These are phyloP conservation scores for Capniomyces stellatus DNA, from an alignment of 371 early-diverging fungal species.

Conservation along the genomic window DNA sequence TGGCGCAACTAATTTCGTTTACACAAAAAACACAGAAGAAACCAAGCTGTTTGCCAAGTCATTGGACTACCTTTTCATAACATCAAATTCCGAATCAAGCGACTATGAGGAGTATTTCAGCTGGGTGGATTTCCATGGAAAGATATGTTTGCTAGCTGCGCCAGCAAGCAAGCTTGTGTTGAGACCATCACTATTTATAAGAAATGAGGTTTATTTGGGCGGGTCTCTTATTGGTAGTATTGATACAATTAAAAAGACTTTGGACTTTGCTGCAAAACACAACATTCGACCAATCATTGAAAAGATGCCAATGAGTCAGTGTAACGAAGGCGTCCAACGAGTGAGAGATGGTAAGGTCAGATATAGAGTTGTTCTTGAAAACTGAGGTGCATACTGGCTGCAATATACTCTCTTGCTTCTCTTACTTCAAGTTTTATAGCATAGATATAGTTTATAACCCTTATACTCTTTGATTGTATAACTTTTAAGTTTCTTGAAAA, in stretches of 20 bases:
- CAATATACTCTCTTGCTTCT: no score
- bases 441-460: no score
- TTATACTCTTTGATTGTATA: no score
- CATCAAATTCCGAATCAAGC: constrained; percentile 30
- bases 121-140: constrained; percentile 21
- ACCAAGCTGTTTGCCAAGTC: constrained; percentile 7
- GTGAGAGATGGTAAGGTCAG: constrained; percentile 42
- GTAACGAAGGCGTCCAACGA: constrained; percentile 38
- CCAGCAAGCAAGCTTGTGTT: constrained; percentile 38
- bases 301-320: constrained; percentile 34
- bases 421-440: no score
- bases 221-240: constrained; percentile 55
- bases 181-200: constrained; percentile 25
- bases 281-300: constrained; percentile 48
- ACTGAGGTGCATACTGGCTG: background rate
- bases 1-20: constrained; percentile 37
- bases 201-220: constrained; percentile 29
- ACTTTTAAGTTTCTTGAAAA: no score
- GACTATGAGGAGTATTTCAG: constrained; percentile 29
- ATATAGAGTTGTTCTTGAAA: constrained; percentile 41
- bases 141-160: constrained; percentile 36
- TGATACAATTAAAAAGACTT: constrained; percentile 36
- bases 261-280: constrained; percentile 47
- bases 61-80: constrained; percentile 35
- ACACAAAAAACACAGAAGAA: constrained; percentile 14